These are phyloP conservation scores for Quercus wislizeni DNA, from an alignment of 306 rosid genomes.

Conservation along the genomic window DNA sequence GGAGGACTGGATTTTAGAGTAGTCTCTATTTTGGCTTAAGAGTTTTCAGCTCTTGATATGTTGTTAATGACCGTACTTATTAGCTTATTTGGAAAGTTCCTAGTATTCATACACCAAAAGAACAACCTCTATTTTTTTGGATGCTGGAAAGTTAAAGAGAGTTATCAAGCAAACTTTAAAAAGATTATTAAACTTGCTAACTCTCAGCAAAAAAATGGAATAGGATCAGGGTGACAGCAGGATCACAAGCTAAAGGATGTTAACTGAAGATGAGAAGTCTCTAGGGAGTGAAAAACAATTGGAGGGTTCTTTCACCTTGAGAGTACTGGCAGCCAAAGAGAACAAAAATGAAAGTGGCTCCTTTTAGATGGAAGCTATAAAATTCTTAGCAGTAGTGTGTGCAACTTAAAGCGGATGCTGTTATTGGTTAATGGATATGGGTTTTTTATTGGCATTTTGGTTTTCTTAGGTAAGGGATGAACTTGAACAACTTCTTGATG, in stretches of 20 bases:
- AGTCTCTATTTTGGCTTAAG: not conserved
- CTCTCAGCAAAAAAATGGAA: too few relatives aligned
- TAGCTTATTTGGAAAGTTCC: not conserved
- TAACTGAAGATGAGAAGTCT: too few relatives aligned
- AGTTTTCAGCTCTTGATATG: too few relatives aligned
- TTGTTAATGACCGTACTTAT: not conserved
- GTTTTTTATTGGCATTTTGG: not conserved
- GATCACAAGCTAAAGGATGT: too few relatives aligned
- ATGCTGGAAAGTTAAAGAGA: not conserved
- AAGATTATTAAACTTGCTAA: too few relatives aligned
- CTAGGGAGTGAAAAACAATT: too few relatives aligned
- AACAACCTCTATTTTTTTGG: not conserved
- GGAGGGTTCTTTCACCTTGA: too few relatives aligned
- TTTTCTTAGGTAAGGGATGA: conserved; percentile 68
- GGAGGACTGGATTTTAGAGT: not conserved
- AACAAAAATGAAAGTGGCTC: too few relatives aligned
- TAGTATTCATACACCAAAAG: not conserved
- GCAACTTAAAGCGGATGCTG: not conserved
- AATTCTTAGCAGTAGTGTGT: not conserved
- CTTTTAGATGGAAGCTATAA: not conserved
- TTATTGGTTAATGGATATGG: not conserved
- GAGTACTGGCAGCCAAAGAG: too few relatives aligned
- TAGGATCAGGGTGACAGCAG: too few relatives aligned
- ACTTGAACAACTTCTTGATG: conserved; percentile 79
- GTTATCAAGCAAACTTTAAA: too few relatives aligned